Conservation (phyloP, 2,329 filamentous ascomycete species). For the Xylaria sp. region DNA sequence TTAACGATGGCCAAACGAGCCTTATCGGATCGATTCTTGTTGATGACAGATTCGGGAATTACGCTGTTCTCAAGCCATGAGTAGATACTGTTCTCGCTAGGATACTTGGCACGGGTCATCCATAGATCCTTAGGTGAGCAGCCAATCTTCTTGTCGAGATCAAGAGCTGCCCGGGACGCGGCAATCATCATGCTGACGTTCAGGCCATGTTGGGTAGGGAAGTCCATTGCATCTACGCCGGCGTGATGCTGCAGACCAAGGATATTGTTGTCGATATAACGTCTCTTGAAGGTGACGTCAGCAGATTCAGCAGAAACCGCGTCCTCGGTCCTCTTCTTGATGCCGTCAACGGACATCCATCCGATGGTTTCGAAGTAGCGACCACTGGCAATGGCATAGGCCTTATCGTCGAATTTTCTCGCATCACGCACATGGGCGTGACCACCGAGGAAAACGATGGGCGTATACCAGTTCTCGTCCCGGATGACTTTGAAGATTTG, state of each 20-base stretch:
- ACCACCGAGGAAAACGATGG: constrained; percentile 88
- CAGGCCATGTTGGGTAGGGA: constrained; percentile 68
- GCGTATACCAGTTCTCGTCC: constrained; percentile 68
- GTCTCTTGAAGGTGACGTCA: constrained; percentile 60
- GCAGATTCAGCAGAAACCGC: constrained; percentile 29
- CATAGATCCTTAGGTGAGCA: constrained; percentile 77
- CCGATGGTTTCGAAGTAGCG: constrained; percentile 94
- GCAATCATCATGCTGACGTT: constrained; percentile 67
- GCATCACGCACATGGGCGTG: constrained; percentile 88
- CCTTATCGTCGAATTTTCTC: constrained; percentile 68
- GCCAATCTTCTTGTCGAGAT: constrained; percentile 70
- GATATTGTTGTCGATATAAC: constrained; percentile 93
- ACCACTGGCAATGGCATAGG: constrained; percentile 78
- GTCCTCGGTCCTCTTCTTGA: constrained; percentile 36
- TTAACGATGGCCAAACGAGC: constrained; percentile 74
- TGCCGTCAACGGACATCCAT: constrained; percentile 78
- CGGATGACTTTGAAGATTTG: constrained; percentile 75
- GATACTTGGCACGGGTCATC: constrained; percentile 74
- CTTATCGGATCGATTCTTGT: constrained; percentile 51
- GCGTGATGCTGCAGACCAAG: constrained; percentile 79
- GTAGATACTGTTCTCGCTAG: constrained; percentile 69
- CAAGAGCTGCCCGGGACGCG: constrained; percentile 61
- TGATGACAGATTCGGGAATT: constrained; percentile 61
- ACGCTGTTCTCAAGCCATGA: constrained; percentile 73
- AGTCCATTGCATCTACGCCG: constrained; percentile 63